Evolutionary conservation across 257 asterid genomes (phyloP), one percentile per base, ranked within the genome.

Genomic region (Solanum appendiculatum): DNA sequence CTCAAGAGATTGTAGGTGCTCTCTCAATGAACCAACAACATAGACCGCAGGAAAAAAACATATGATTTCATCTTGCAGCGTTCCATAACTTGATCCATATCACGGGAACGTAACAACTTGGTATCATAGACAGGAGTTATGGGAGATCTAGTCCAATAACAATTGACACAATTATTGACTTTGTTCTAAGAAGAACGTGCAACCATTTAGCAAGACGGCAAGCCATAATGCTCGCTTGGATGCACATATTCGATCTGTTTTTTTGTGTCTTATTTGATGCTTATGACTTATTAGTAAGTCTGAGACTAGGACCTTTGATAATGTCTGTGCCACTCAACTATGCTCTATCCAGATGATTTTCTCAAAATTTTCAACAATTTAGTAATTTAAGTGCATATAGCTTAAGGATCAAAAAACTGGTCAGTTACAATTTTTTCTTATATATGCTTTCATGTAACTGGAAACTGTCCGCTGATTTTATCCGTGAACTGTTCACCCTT

Each of bases 381-480:
- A 73, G 54, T 73, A 66, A 63, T 72, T 72, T 72, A 20, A 72
- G 31, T 72, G 46, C 29, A 16, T 6, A 34, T 69, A 9, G 18
- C 46, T 20, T 36, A 72, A 34, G 16, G 9, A 34, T 23, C 1
- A 69, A 31, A 33, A 69, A 70, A 14, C 40, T 70, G 25, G 78
- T 14, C 7, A 73, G 13, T 37, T 36, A 37, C 51, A 73, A 5
- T 31, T 68, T 31, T 12, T 6, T 68, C 44, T 12, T 73, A 23
- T 25, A 39, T 39, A 75, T 40, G 86, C 69, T 88, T 78, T 91
- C 94, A 95, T 98, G 98, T 88, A 90, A 94, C 56, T 95, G 98
- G 98, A 92, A 88, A 88, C 44, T 84, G 16, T 95, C 95, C 34
- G 97, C 93, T 46, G 37, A 92, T 86, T 92, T 81, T 93, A 94